phyloP scores from a whole-genome alignment of 1,284 basidiomycete species.

The Cryptococcus neoformans region DNA sequence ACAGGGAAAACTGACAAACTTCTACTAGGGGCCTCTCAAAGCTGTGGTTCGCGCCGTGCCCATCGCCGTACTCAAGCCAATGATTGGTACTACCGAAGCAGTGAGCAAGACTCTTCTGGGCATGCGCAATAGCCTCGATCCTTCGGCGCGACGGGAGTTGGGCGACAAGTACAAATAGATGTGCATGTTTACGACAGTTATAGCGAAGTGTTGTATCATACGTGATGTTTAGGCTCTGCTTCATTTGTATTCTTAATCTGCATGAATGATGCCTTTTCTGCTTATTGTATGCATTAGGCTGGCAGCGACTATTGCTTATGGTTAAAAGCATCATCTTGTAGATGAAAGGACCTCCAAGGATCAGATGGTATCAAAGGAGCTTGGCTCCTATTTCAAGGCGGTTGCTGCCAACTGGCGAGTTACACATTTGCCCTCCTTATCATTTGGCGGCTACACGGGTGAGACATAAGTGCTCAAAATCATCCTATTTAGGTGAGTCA shows the following conservation, averaged over 20 bases:
- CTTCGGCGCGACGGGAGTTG: constrained; percentile 69
- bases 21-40: constrained; percentile 71
- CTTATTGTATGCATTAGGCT: background rate
- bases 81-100: constrained; percentile 95
- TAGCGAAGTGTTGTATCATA: background rate
- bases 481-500: no score
- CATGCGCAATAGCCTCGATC: constrained; percentile 83
- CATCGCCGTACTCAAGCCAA: constrained; percentile 91
- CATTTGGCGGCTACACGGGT: no score
- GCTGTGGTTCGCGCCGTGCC: constrained; percentile 95
- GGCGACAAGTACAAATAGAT: constrained; percentile 78
- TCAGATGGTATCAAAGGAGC: no score
- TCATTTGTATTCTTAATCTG: no score
- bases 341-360: no score
- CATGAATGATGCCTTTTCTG: background rate
- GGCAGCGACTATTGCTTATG: background rate
- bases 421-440: no score
- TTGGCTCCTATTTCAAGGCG: no score
- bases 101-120: constrained; percentile 93
- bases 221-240: no score
- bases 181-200: background rate
- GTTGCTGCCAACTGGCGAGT: no score
- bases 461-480: no score
- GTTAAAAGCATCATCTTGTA: no score
- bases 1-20: background rate